Percentiles rank a stretch among this genome's conserved stretches.
These are phyloP conservation scores for Lecanicillium sp. DNA, from an alignment of 2,329 filamentous ascomycete genomes.

Conservation along the genomic window DNA sequence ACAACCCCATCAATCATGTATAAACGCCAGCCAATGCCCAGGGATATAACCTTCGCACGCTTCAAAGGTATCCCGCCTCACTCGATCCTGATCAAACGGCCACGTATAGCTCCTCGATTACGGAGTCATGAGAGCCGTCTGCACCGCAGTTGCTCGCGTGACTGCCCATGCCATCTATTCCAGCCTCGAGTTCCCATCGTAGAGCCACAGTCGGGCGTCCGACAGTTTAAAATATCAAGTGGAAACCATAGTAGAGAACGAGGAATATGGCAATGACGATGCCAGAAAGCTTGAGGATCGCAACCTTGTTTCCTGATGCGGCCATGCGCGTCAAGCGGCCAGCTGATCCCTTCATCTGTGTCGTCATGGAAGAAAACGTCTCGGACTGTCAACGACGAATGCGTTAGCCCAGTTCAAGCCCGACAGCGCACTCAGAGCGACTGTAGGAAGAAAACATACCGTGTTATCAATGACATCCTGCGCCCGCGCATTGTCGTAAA, in stretches of 20 bases:
- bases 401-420: too few species aligned
- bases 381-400: slow-evolving; percentile 56
- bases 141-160: too few species aligned
- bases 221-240: slow-evolving; percentile 49
- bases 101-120: too few species aligned
- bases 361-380: slow-evolving; percentile 82
- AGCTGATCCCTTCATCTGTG: slow-evolving; percentile 77
- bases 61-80: too few species aligned
- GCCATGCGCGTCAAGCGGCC: slow-evolving; percentile 83
- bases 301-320: slow-evolving; percentile 79
- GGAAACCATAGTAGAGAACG: slow-evolving; percentile 65
- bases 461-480: slow-evolving; percentile 85
- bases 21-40: too few species aligned
- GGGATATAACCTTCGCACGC: too few species aligned
- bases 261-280: slow-evolving; percentile 70
- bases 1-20: too few species aligned
- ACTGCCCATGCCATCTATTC: too few species aligned
- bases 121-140: too few species aligned
- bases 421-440: slow-evolving; percentile 1
- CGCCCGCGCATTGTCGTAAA: slow-evolving; percentile 89
- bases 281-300: slow-evolving; percentile 80
- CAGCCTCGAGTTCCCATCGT: too few species aligned
- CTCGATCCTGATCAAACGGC: too few species aligned
- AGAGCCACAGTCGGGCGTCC: too few species aligned
- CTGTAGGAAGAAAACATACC: slow-evolving; percentile 39